Conservation (phyloP, 495 filamentous ascomycete genomes). For the Pyronema domesticum region DNA sequence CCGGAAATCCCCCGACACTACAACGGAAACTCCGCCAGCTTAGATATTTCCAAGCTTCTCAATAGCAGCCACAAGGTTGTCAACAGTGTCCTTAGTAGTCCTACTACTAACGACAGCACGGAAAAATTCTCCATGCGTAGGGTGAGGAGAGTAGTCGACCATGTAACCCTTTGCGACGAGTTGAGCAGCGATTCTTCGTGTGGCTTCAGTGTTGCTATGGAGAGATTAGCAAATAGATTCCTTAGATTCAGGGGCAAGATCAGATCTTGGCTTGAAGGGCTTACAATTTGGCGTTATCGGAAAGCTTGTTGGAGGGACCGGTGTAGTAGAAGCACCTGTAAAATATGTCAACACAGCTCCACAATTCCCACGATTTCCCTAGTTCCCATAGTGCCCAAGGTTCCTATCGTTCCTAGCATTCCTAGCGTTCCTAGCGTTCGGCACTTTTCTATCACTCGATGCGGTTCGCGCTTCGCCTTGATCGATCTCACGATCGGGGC, state of each 20-base stretch:
- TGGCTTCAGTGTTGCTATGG: conserved; percentile 45
- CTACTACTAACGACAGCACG: conserved; percentile 69
- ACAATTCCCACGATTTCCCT: too few relatives aligned
- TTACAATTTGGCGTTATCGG: conserved; percentile 31
- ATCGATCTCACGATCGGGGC: too few relatives aligned
- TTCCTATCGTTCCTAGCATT: background rate
- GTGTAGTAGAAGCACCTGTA: conserved; percentile 66
- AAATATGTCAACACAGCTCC: background rate
- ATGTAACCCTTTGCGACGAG: conserved; percentile 68
- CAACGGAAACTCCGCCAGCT: background rate
- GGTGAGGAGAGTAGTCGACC: conserved; percentile 72
- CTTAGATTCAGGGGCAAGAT: background rate
- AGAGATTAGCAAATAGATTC: too few relatives aligned
- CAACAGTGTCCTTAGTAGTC: conserved; percentile 55
- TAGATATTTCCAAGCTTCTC: conserved; percentile 36
- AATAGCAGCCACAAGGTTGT: conserved; percentile 57
- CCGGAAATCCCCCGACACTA: too few relatives aligned
- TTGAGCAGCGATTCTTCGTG: conserved; percentile 43
- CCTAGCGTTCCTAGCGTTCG: background rate
- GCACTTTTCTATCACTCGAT: background rate
- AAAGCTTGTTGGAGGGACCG: conserved; percentile 18
- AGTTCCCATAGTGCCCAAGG: too few relatives aligned
- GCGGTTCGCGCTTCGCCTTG: too few relatives aligned
- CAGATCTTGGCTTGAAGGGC: background rate
- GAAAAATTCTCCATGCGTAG: conserved; percentile 64